phyloP scores from a whole-genome alignment of 495 filamentous ascomycete genomes.

The Aspergillus avenaceus region DNA sequence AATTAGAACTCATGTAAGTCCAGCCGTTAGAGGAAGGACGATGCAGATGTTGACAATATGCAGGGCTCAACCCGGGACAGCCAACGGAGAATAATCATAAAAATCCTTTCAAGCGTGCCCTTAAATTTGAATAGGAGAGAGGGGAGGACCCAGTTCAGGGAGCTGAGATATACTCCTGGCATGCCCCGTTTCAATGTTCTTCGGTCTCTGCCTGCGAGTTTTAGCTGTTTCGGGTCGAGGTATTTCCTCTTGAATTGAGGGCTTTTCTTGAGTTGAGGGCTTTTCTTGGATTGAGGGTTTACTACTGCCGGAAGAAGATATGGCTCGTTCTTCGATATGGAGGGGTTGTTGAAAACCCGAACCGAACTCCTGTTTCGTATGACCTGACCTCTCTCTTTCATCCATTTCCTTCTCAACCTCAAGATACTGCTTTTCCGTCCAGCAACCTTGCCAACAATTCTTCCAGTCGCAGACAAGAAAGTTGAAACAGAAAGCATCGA shows the following conservation, averaged over 20 bases:
- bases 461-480: slow-evolving; percentile 90
- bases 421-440: slow-evolving; percentile 77
- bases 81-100: not conserved
- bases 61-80: not conserved
- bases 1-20: not conserved
- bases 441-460: slow-evolving; percentile 92
- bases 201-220: slow-evolving; percentile 30
- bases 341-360: slow-evolving; percentile 11
- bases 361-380: slow-evolving; percentile 16
- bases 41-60: not conserved
- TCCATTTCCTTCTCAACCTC: slow-evolving; percentile 66
- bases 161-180: slow-evolving; percentile 41
- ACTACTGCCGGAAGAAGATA: slow-evolving; percentile 64
- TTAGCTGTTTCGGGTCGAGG: slow-evolving; percentile 31
- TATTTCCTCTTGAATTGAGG: slow-evolving; percentile 25
- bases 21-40: not conserved
- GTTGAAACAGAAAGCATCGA: slow-evolving; percentile 85
- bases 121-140: slow-evolving; percentile 63
- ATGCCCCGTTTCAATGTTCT: slow-evolving; percentile 37
- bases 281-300: slow-evolving; percentile 35
- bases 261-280: slow-evolving; percentile 28
- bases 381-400: slow-evolving; percentile 29
- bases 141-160: slow-evolving; percentile 67
- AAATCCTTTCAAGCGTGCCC: not conserved
- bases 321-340: slow-evolving; percentile 50